Evolutionary conservation across 257 asterid species (phyloP).

Genomic region (Primulina tabacum): DNA sequence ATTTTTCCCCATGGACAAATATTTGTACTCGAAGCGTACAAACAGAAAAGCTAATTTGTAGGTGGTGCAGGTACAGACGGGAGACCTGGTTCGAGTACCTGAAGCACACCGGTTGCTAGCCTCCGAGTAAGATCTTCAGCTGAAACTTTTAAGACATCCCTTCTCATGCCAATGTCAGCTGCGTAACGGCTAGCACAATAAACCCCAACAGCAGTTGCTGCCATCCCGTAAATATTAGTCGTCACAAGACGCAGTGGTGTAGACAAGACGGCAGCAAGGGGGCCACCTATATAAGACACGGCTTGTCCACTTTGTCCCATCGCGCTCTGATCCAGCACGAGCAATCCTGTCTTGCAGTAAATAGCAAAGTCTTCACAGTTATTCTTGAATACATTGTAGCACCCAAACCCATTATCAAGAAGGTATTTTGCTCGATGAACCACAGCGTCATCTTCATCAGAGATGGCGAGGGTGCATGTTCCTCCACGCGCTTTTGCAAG

Average conservation of each 20-base stretch:
- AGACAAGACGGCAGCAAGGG: slow-evolving; percentile 78
- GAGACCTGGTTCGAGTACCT: slow-evolving; percentile 46
- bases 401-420: slow-evolving; percentile 75
- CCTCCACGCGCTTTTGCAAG: slow-evolving; percentile 95
- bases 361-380: slow-evolving; percentile 95
- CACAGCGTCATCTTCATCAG: slow-evolving; percentile 55
- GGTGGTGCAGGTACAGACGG: slow-evolving; percentile 35
- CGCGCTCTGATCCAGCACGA: slow-evolving; percentile 60
- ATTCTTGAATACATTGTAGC: slow-evolving; percentile 79
- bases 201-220: slow-evolving; percentile 65
- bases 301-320: slow-evolving; percentile 97
- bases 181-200: slow-evolving; percentile 88
- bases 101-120: slow-evolving; percentile 52
- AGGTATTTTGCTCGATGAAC: slow-evolving; percentile 79
- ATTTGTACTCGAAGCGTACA: background rate
- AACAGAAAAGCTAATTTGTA: slow-evolving; percentile 22
- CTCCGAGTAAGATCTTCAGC: slow-evolving; percentile 73
- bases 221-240: slow-evolving; percentile 69
- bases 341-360: slow-evolving; percentile 92
- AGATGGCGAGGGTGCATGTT: slow-evolving; percentile 76
- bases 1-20: background rate
- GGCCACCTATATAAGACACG: slow-evolving; percentile 76
- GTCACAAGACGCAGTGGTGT: slow-evolving; percentile 73
- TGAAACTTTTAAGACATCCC: slow-evolving; percentile 60
- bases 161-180: slow-evolving; percentile 84